Evolutionary conservation across 208 protist genomes (phyloP).

Genomic region (Vickermania ingenoplastis): DNA sequence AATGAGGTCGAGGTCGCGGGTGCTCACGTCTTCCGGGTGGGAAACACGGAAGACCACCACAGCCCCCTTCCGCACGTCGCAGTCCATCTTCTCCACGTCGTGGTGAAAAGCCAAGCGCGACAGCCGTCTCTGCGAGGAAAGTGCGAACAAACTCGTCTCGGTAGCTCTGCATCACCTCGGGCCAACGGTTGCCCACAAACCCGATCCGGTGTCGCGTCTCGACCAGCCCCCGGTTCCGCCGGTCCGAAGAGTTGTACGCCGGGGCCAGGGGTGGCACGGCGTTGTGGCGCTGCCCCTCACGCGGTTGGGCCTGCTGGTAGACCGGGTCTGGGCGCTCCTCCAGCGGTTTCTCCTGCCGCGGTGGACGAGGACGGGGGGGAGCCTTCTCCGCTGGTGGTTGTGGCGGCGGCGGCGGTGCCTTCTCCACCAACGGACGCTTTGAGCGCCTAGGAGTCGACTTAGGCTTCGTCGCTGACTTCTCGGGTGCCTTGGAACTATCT

Average conservation of each 20-base stretch:
- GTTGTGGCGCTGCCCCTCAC: not conserved
- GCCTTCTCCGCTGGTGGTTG: too few relatives aligned
- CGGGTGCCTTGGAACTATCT: too few relatives aligned
- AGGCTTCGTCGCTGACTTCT: too few relatives aligned
- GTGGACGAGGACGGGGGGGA: too few relatives aligned
- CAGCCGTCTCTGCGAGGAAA: not conserved
- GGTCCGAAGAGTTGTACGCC: not conserved
- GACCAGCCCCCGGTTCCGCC: not conserved
- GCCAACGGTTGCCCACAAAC: not conserved
- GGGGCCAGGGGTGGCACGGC: not conserved
- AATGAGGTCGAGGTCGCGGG: constrained; percentile 1
- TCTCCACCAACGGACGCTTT: too few relatives aligned
- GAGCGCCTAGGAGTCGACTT: too few relatives aligned
- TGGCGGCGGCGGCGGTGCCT: too few relatives aligned
- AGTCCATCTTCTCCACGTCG: constrained; percentile 2
- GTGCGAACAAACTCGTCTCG: not conserved
- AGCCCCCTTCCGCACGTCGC: not conserved
- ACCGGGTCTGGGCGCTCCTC: not conserved
- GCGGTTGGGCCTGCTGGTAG: not conserved
- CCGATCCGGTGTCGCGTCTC: not conserved
- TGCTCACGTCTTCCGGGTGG: not conserved
- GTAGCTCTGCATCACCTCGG: not conserved
- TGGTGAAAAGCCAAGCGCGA: not conserved
- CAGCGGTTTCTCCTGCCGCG: not conserved
- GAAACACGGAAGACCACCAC: not conserved